These are phyloP conservation scores for Testicularia cyperi DNA, from an alignment of 1,284 basidiomycete species.

Conservation along the genomic window DNA sequence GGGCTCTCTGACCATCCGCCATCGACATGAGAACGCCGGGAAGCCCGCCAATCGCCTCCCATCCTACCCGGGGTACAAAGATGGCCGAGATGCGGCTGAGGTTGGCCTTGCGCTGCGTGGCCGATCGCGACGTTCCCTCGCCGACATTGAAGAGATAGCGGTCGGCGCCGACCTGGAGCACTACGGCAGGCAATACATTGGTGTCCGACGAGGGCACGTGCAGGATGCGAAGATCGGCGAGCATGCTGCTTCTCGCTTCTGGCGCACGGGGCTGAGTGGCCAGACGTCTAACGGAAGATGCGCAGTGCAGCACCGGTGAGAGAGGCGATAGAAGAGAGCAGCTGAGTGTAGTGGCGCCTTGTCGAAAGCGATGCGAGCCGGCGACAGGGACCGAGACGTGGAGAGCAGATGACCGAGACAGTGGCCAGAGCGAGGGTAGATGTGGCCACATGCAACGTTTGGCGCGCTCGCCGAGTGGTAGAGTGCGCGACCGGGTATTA, in stretches of 20 bases:
- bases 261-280: not conserved
- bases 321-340: too few species aligned
- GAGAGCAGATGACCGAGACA: too few species aligned
- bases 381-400: too few species aligned
- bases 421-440: too few species aligned
- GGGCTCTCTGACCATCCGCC: constrained; percentile 70
- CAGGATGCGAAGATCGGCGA: constrained; percentile 45
- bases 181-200: constrained; percentile 75
- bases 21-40: constrained; percentile 78
- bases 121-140: constrained; percentile 75
- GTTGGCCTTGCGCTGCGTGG: constrained; percentile 69
- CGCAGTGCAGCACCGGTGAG: not conserved
- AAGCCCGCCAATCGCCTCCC: constrained; percentile 62
- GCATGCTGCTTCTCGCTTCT: constrained; percentile 8
- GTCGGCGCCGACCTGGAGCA: constrained; percentile 73
- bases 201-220: constrained; percentile 62
- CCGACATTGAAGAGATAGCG: constrained; percentile 85
- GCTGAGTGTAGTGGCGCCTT: too few species aligned
- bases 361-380: too few species aligned
- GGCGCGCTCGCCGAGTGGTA: too few species aligned
- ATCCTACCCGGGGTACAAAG: constrained; percentile 72
- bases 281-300: constrained; percentile 2
- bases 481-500: too few species aligned
- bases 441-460: too few species aligned
- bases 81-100: constrained; percentile 71